Conservation (phyloP, 805 yeast genomes). For the Kurtzmaniella fragi region DNA sequence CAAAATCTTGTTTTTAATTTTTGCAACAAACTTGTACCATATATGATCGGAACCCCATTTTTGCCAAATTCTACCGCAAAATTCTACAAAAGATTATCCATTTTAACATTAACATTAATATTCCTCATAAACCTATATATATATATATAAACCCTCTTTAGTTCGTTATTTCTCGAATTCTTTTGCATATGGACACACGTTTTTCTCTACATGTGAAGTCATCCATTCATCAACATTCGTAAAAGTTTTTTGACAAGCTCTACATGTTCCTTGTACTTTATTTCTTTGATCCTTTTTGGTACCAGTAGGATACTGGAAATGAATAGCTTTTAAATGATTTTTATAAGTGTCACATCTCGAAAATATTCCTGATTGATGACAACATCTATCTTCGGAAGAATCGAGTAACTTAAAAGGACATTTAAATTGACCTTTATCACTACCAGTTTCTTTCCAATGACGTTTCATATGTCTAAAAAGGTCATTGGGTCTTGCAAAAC, state of each 20-base stretch:
- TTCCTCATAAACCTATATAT: neutral
- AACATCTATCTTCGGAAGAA: constrained; percentile 33
- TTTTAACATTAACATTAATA: neutral
- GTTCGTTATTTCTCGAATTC: neutral
- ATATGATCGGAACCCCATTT: too few relatives aligned
- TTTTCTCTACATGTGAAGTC: constrained; percentile 59
- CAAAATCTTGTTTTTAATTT: neutral
- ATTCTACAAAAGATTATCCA: too few relatives aligned
- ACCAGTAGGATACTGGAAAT: constrained; percentile 83
- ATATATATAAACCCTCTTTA: too few relatives aligned
- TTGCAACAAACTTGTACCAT: neutral
- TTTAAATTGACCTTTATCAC: constrained; percentile 62
- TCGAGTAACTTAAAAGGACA: constrained; percentile 62
- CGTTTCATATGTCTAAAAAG: constrained; percentile 79
- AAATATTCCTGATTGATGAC: constrained; percentile 83
- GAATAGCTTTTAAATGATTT: constrained; percentile 85
- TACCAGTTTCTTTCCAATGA: constrained; percentile 74
- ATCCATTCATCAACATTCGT: constrained; percentile 78
- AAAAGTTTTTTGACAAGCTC: constrained; percentile 66
- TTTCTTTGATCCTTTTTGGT: constrained; percentile 73
- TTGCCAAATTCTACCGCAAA: too few relatives aligned
- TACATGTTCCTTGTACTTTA: constrained; percentile 68
- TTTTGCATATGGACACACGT: constrained; percentile 26
- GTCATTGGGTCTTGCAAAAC: constrained; percentile 86
- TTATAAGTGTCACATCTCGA: constrained; percentile 89